Conservation (phyloP, 148 eudicot genomes). For the Rhododendron griersonianum region DNA sequence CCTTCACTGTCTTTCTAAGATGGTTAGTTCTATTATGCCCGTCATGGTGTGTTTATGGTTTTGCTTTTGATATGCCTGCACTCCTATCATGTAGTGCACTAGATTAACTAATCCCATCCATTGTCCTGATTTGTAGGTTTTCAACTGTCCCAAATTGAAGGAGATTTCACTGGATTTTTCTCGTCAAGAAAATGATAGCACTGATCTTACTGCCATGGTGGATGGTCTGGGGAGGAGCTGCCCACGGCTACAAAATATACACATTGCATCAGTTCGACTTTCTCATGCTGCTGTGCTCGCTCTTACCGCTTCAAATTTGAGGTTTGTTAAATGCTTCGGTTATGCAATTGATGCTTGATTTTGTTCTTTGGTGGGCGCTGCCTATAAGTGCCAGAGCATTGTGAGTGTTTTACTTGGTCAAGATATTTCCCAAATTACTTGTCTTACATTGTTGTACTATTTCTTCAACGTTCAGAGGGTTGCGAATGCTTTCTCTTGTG, state of each 20-base stretch:
- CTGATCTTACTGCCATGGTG: slow-evolving; percentile 59
- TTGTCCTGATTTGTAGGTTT: slow-evolving; percentile 35
- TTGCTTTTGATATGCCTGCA: neutral
- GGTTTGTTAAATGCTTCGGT: slow-evolving; percentile 35
- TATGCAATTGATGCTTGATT: neutral
- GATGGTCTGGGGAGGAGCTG: slow-evolving; percentile 78
- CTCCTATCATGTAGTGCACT: neutral
- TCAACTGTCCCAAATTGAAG: slow-evolving; percentile 77
- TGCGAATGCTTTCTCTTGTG: slow-evolving; percentile 84
- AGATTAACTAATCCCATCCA: neutral
- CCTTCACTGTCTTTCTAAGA: slow-evolving; percentile 81
- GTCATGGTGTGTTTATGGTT: neutral
- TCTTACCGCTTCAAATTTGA: slow-evolving; percentile 73
- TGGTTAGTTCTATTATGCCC: slow-evolving; percentile 40
- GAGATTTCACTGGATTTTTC: slow-evolving; percentile 81
- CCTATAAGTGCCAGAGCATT: neutral
- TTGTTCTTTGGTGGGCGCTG: neutral
- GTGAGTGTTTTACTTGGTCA: neutral
- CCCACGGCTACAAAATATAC: slow-evolving; percentile 74
- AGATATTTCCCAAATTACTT: neutral
- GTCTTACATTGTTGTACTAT: slow-evolving; percentile 3
- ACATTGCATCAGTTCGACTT: slow-evolving; percentile 68
- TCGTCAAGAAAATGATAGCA: slow-evolving; percentile 65
- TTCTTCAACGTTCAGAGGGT: slow-evolving; percentile 45
- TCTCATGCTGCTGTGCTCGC: slow-evolving; percentile 79